Evolutionary conservation across 2,329 filamentous ascomycete genomes (phyloP), one percentile per base, ranked within the genome.

Genomic region (Alternaria triticina): DNA sequence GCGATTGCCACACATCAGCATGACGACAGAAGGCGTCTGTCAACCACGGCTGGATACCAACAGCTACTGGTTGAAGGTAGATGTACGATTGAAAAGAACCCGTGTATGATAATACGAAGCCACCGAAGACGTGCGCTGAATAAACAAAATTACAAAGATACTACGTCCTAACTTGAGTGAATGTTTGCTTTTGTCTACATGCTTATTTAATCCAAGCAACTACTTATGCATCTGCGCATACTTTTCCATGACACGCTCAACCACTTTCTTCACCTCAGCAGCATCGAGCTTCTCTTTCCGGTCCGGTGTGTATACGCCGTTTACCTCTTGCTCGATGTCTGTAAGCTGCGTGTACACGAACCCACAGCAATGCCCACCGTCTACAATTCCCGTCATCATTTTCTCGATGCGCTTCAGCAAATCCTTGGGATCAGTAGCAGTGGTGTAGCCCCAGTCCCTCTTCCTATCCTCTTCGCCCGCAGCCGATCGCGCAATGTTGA

Each of bases 261-360:
- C 85, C 13, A 91, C 83, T 43, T 78, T 83, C 79, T 84, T 89
- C 25, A 91, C 85, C 65, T 84, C 84, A 0, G 72, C 76, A 0
- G 86, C 81, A n/a, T 87, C 84, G 45, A 91, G 79, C 79, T 91
- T 91, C 61, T 72, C 72, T 68, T 83, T 82, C 1, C 89, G 83
- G 64, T 90, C 85, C 66, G 86, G 89, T 0, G 88, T 86, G 68
- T 90, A 91, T 23, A 91, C 71, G 0, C 89, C 89, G 68, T 91
- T 91, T 36, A 88, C 87, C 71, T 91, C 89, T 70, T 91, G 89
- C 76, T 91, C 89, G 55, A 91, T 88, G 71, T 84, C 82, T 30
- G 80, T 80, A 83, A 91, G 71, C 65, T 91, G 89, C 3, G 89
- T 91, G 70, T 89, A 91, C 1, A 91, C 89, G 71, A 91, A 85